These are phyloP conservation scores for Trichoderma afroharzianum DNA, from an alignment of 2,329 filamentous ascomycete species.

Conservation along the genomic window DNA sequence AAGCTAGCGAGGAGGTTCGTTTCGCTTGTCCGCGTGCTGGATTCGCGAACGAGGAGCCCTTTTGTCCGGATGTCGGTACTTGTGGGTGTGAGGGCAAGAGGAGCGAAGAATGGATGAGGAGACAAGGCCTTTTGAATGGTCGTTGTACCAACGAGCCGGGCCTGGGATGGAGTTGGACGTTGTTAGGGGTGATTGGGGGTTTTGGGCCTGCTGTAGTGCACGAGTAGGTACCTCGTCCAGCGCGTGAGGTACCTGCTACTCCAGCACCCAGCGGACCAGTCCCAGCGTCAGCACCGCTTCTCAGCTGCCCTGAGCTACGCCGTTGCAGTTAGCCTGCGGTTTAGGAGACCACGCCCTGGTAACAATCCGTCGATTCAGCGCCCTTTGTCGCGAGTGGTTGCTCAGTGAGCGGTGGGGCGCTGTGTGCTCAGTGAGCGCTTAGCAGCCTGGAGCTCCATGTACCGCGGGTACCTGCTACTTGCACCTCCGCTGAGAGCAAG, in stretches of 20 bases:
- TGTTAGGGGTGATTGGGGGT: conserved; percentile 30
- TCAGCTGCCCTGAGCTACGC: conserved; percentile 17
- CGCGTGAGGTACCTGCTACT: not conserved
- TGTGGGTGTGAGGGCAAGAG: conserved; percentile 30
- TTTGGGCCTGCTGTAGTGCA: not conserved
- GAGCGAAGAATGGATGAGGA: conserved; percentile 32
- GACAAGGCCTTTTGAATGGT: conserved; percentile 41
- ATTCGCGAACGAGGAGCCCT: conserved; percentile 19
- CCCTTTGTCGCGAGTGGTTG: conserved; percentile 15
- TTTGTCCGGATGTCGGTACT: conserved; percentile 20
- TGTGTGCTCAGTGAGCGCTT: conserved; percentile 18
- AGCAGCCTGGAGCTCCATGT: conserved; percentile 6
- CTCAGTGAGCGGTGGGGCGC: conserved; percentile 17
- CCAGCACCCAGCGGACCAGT: conserved; percentile 3
- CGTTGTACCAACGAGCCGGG: conserved; percentile 19
- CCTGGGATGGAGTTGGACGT: conserved; percentile 29
- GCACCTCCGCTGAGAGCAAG: not conserved
- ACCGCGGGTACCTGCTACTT: not conserved
- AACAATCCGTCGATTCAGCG: not conserved
- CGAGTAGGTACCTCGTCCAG: not conserved
- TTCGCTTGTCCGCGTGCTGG: conserved; percentile 17
- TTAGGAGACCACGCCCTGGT: conserved; percentile 12
- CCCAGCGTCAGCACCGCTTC: conserved; percentile 14
- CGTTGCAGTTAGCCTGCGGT: conserved; percentile 10
- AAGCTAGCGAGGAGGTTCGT: not conserved